Conservation (phyloP, 768 basidiomycete genomes). For the Lyophyllum semitale region DNA sequence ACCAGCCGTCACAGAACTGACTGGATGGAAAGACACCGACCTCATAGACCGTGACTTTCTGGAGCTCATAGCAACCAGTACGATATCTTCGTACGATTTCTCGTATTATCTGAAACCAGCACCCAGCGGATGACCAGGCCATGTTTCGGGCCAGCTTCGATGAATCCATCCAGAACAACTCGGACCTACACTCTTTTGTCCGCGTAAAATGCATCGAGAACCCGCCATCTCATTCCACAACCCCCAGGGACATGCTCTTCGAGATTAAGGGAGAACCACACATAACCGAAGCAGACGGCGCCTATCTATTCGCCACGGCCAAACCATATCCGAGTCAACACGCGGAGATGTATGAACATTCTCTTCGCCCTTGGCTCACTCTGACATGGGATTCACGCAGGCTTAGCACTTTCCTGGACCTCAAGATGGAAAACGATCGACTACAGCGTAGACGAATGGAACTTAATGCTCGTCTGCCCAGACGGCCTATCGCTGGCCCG, state of each 20-base stretch:
- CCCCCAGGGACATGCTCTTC: conserved; percentile 57
- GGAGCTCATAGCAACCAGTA: conserved; percentile 64
- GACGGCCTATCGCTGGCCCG: conserved; percentile 19
- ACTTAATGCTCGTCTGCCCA: conserved; percentile 32
- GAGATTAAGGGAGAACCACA: conserved; percentile 72
- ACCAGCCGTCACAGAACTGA: conserved; percentile 64
- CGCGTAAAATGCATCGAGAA: conserved; percentile 55
- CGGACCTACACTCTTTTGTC: conserved; percentile 58
- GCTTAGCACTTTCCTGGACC: conserved; percentile 74
- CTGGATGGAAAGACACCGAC: conserved; percentile 79
- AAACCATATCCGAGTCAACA: conserved; percentile 79
- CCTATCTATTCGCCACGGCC: conserved; percentile 74
- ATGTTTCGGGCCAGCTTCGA: conserved; percentile 60
- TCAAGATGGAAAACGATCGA: conserved; percentile 86
- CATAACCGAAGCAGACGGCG: conserved; percentile 41
- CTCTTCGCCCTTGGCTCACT: not conserved
- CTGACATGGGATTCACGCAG: conserved; percentile 32
- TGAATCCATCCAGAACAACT: conserved; percentile 48
- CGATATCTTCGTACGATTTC: conserved; percentile 20
- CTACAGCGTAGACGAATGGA: conserved; percentile 63
- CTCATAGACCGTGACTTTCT: conserved; percentile 67
- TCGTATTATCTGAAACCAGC: conserved; percentile 2
- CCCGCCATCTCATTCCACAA: conserved; percentile 19
- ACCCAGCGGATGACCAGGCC: conserved; percentile 57
- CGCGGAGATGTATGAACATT: conserved; percentile 47